Conservation (phyloP, 805 yeast species). For the Clavispora vitiphila region DNA sequence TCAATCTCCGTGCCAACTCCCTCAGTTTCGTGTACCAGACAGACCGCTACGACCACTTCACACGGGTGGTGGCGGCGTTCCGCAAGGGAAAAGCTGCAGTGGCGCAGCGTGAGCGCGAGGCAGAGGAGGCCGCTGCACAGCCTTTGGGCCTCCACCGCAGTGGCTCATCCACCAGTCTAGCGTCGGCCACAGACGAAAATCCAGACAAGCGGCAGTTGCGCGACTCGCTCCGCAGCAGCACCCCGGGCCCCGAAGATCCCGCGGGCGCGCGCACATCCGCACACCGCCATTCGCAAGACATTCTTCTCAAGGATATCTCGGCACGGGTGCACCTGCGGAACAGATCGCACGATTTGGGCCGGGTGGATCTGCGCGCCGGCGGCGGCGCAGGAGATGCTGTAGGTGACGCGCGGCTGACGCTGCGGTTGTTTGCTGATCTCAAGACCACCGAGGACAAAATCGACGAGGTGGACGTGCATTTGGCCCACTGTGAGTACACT, state of each 20-base stretch:
- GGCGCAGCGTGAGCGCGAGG: conserved; percentile 24
- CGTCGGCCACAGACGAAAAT: conserved; percentile 16
- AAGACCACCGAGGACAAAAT: conserved; percentile 54
- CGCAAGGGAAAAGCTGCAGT: conserved; percentile 58
- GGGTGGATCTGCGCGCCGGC: not conserved
- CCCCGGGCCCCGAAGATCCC: conserved; percentile 6
- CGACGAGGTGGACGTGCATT: conserved; percentile 64
- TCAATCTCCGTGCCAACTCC: conserved; percentile 45
- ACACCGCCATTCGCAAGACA: conserved; percentile 32
- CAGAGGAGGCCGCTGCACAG: conserved; percentile 14
- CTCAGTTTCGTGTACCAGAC: conserved; percentile 56
- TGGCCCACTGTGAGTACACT: conserved; percentile 55
- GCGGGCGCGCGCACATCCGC: conserved; percentile 7
- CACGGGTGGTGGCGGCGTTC: conserved; percentile 49
- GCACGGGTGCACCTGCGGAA: conserved; percentile 59
- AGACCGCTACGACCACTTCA: conserved; percentile 53
- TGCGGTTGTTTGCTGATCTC: conserved; percentile 39
- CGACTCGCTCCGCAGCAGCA: conserved; percentile 45
- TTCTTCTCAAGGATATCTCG: conserved; percentile 52
- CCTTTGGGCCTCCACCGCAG: conserved; percentile 8
- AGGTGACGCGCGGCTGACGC: conserved; percentile 7
- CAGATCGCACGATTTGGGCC: conserved; percentile 40
- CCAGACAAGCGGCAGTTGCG: conserved; percentile 37
- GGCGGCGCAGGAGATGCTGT: not conserved
- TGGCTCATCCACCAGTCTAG: conserved; percentile 7